Conservation (phyloP, 73 alveolate genomes). For the Blepharisma stoltei region DNA sequence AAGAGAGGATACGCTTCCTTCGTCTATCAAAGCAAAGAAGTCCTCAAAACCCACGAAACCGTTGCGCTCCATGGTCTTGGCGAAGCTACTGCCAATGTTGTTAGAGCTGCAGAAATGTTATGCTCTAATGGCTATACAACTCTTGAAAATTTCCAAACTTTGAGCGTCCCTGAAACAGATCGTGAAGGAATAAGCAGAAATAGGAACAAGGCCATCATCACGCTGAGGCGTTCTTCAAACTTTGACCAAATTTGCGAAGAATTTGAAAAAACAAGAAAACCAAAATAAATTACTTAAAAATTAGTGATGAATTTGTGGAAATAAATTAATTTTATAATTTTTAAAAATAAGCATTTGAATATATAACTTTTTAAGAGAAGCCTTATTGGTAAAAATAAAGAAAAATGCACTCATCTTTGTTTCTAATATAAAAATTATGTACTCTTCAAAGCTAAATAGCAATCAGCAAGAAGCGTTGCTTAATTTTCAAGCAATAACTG, state of each 20-base stretch:
- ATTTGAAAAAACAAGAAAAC: background rate
- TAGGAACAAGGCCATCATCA: constrained; percentile 4
- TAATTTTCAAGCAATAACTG: constrained; percentile 20
- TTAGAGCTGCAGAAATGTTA: constrained; percentile 15
- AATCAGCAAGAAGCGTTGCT: background rate
- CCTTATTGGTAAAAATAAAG: no score
- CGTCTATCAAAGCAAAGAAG: background rate
- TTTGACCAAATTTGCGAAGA: background rate
- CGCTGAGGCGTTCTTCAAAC: background rate
- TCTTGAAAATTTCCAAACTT: background rate
- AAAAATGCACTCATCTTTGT: no score
- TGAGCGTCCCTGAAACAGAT: background rate
- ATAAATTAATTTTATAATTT: no score
- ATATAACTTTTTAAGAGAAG: no score
- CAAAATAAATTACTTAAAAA: no score
- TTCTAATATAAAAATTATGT: no score
- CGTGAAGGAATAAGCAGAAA: background rate
- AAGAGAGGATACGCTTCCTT: no score
- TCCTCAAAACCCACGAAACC: background rate
- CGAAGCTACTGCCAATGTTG: background rate
- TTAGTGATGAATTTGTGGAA: no score
- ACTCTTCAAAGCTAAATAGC: background rate
- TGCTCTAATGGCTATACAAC: constrained; percentile 3
- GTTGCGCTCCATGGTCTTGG: background rate
- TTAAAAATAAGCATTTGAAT: no score